phyloP scores from a whole-genome alignment of 2,329 filamentous ascomycete species.

The Sarocladiaceae sp. region DNA sequence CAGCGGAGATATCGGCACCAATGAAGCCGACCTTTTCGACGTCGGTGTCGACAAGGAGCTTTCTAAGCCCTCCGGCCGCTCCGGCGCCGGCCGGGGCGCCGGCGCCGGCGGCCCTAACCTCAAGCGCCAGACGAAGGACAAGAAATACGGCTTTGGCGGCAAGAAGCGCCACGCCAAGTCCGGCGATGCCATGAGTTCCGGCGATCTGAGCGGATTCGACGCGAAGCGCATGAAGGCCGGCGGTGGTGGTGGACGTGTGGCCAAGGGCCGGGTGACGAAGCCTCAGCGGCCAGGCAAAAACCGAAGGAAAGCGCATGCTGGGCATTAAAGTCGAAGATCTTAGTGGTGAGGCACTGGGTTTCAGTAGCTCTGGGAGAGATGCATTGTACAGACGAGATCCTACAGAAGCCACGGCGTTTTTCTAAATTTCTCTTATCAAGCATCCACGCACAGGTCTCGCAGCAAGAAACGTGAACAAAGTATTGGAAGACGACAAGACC shows the following conservation, averaged over 20 bases:
- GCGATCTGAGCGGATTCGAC: constrained; percentile 75
- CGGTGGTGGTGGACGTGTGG: constrained; percentile 24
- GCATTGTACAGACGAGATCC: too few species aligned
- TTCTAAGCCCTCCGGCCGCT: constrained; percentile 27
- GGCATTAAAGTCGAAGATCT: too few species aligned
- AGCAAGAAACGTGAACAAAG: too few species aligned
- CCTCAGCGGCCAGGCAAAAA: constrained; percentile 43
- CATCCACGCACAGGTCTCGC: too few species aligned
- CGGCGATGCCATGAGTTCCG: constrained; percentile 76
- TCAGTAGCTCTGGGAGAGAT: too few species aligned
- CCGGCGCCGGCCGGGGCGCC: constrained; percentile 31
- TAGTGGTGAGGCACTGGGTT: too few species aligned
- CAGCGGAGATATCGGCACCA: constrained; percentile 53
- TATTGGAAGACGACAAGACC: too few species aligned
- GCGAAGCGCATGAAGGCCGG: constrained; percentile 69
- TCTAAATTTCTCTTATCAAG: too few species aligned
- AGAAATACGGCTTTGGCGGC: constrained; percentile 91
- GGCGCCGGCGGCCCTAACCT: constrained; percentile 37
- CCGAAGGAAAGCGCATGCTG: constrained; percentile 36
- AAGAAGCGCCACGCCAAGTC: constrained; percentile 93
- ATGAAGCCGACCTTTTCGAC: constrained; percentile 86
- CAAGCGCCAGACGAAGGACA: constrained; percentile 90
- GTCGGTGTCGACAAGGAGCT: constrained; percentile 71
- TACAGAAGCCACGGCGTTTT: too few species aligned
- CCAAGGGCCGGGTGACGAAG: constrained; percentile 22